Evolutionary conservation across 2,329 filamentous ascomycete species (phyloP), one percentile per base, ranked within the genome.

Genomic region (Tothia fuscella): DNA sequence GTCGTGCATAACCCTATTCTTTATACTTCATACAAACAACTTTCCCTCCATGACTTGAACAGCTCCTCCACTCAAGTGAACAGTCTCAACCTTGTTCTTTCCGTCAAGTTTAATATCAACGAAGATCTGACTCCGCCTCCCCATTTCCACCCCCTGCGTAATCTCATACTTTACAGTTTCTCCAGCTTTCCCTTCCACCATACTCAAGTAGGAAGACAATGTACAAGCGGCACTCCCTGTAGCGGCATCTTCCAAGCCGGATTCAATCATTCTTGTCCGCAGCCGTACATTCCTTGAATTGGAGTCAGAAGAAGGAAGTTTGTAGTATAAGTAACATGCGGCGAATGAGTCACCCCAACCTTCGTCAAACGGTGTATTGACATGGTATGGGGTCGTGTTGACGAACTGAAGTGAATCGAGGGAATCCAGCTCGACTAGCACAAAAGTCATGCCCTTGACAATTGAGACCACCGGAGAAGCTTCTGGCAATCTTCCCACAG

Each of bases 381-480:
- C 42, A 20, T 42, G 53, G 22, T 51, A 49, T 25, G 56, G 51
- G 3, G 50, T 49, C 22, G 58, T 49, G 3, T 66, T 61, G 9
- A 67, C 56, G 10, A 58, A 50, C 4, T 61, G 67, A 14, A 89
- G 65, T 6, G 71, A 67, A 22, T 76, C 74, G 7, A 84, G 58
- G 41, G 67, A 69, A 0, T 72, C 65, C 17, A 91, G 64, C 49
- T 73, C 62, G 12, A 82, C 64, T 24, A 84, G 69, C n/a, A 76
- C 59, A 56, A 86, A 87, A 1, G 74, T 74, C 78, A 88, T 81
- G 36, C 82, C 83, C 33, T 74, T 75, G 26, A 86, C 81, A 34
- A 87, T 64, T 32, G 61, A 65, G 9, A 67, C 61, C 10, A 66
- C 49, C 12, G 59, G 50, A 24, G 48, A 56, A 48, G 54, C 40